These are phyloP conservation scores for Cunninghamia lanceolata DNA, from an alignment of 75 land plant genomes.

Conservation along the genomic window DNA sequence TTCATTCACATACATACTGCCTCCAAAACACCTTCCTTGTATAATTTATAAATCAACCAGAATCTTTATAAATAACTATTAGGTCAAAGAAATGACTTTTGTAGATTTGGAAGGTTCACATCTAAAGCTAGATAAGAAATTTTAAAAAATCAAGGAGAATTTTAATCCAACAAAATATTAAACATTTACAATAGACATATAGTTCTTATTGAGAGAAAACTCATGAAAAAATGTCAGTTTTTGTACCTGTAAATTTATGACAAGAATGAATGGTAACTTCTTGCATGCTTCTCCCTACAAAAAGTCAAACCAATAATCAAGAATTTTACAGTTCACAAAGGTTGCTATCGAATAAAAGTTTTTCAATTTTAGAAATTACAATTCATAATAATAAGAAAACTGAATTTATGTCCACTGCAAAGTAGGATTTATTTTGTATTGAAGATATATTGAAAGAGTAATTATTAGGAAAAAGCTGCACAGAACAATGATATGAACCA, in stretches of 20 bases:
- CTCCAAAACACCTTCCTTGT: too few species aligned
- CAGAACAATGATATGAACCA: background rate
- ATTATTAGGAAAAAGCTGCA: background rate
- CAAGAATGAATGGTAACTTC: slow-evolving; percentile 74
- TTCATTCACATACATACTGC: too few species aligned
- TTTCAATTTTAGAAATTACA: background rate
- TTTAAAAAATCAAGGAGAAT: background rate
- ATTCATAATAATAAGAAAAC: background rate
- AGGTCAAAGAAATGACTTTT: background rate
- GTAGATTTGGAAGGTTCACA: background rate
- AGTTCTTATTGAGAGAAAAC: background rate
- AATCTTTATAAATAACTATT: background rate
- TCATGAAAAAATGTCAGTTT: background rate
- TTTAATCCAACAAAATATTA: slow-evolving; percentile 4
- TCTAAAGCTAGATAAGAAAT: background rate
- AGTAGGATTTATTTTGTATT: background rate
- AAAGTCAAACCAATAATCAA: slow-evolving; percentile 9
- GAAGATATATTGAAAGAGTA: background rate
- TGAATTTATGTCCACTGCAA: background rate
- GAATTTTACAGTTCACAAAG: background rate
- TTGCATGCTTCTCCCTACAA: slow-evolving; percentile 75
- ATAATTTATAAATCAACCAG: background rate
- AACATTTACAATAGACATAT: background rate
- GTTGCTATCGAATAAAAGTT: too few species aligned
- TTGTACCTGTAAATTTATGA: slow-evolving; percentile 87